Evolutionary conservation across 768 basidiomycete species (phyloP).

Genomic region (Phylloporus arenicola): DNA sequence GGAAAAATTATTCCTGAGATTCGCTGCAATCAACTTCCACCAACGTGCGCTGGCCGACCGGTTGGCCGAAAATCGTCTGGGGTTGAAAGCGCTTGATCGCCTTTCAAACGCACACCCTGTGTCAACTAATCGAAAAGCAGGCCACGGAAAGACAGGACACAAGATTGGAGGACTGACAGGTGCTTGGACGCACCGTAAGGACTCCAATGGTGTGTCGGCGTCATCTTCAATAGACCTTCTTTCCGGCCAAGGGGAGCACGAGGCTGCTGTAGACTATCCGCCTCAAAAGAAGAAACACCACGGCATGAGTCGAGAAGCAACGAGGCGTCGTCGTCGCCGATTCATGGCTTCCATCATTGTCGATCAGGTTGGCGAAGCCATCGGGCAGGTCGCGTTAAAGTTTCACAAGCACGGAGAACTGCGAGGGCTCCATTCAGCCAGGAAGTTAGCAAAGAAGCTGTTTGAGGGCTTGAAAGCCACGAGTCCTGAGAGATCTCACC

Average conservation of each 20-base stretch:
- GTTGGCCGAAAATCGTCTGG: conserved; percentile 62
- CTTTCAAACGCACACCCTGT: conserved; percentile 61
- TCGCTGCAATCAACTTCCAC: conserved; percentile 79
- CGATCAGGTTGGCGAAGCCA: conserved; percentile 59
- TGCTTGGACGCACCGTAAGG: conserved; percentile 15
- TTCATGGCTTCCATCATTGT: conserved; percentile 63
- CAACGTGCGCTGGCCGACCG: conserved; percentile 71
- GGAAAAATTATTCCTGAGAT: conserved; percentile 62
- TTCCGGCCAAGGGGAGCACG: conserved; percentile 11
- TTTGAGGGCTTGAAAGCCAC: conserved; percentile 59
- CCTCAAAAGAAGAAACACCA: conserved; percentile 12
- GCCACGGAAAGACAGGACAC: conserved; percentile 38
- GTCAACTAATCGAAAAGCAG: conserved; percentile 29
- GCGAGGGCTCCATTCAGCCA: conserved; percentile 57
- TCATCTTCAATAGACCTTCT: conserved; percentile 1
- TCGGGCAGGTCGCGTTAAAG: conserved; percentile 63
- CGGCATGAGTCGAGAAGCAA: conserved; percentile 24
- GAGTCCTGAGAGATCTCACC: conserved; percentile 52
- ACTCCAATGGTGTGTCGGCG: conserved; percentile 1
- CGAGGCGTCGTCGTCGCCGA: conserved; percentile 41
- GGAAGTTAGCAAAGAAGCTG: conserved; percentile 62
- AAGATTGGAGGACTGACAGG: conserved; percentile 24
- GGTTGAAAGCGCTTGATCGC: conserved; percentile 62
- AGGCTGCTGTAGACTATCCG: conserved; percentile 7
- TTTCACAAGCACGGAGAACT: conserved; percentile 51